A percentile compares a stretch with the other conserved stretches of the same genome.
Evolutionary conservation across 2,329 filamentous ascomycete species (phyloP).

Genomic region (Cadophora sp.): DNA sequence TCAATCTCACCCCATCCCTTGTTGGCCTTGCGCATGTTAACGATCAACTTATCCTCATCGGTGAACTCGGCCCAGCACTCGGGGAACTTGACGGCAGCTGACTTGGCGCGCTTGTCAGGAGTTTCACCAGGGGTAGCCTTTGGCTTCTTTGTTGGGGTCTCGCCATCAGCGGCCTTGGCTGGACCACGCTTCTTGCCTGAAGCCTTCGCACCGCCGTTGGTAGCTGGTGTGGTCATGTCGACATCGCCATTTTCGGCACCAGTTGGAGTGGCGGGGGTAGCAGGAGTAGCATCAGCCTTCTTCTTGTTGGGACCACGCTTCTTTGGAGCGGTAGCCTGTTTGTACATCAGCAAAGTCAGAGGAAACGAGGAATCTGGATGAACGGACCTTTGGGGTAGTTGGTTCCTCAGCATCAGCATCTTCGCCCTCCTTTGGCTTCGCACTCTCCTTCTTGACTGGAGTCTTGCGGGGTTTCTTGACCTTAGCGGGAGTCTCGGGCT

Average conservation of each 20-base stretch:
- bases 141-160: conserved; percentile 7
- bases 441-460: conserved; percentile 20
- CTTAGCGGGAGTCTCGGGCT: conserved; percentile 17
- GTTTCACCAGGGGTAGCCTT: background rate
- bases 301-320: conserved; percentile 18
- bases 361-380: background rate
- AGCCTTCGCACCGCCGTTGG: conserved; percentile 10
- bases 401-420: conserved; percentile 13
- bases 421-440: background rate
- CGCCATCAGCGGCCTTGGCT: conserved; percentile 18
- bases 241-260: conserved; percentile 10
- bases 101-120: conserved; percentile 16
- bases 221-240: conserved; percentile 7
- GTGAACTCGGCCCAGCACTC: conserved; percentile 26
- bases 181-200: conserved; percentile 25
- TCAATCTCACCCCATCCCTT: conserved; percentile 22
- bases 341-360: background rate
- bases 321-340: conserved; percentile 8
- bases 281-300: conserved; percentile 5
- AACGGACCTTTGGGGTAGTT: conserved; percentile 18
- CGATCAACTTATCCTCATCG: conserved; percentile 25
- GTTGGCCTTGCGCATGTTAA: conserved; percentile 22
- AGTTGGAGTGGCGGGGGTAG: conserved; percentile 5
- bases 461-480: conserved; percentile 17
- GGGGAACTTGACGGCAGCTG: conserved; percentile 9